These are phyloP conservation scores for Chlamydomonas sp. DNA, from an alignment of 139 green algal species.

Conservation along the genomic window DNA sequence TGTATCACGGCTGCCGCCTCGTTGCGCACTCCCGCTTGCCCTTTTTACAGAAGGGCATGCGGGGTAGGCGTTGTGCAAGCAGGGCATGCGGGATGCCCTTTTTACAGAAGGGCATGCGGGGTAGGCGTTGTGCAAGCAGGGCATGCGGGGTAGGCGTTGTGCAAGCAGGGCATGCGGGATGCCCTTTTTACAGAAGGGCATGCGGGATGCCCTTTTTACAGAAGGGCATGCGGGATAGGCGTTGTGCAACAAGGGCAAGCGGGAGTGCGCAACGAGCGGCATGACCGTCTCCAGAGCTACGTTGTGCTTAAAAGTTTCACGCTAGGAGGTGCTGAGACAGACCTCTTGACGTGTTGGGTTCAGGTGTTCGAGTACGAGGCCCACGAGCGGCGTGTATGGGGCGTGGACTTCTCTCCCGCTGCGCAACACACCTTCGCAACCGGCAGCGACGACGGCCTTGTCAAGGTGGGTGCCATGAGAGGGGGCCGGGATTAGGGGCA, in stretches of 20 bases:
- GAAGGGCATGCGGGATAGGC: neutral
- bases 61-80: neutral
- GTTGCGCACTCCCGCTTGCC: too few relatives aligned
- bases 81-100: too few relatives aligned
- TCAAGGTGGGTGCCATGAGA: slow-evolving; percentile 68
- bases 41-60: neutral
- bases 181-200: too few relatives aligned
- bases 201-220: too few relatives aligned
- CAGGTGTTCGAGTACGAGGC: slow-evolving; percentile 71
- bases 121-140: too few relatives aligned
- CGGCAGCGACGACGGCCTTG: slow-evolving; percentile 90
- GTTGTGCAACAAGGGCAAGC: too few relatives aligned
- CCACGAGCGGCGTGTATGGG: slow-evolving; percentile 90
- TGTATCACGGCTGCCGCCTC: too few relatives aligned
- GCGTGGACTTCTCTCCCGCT: slow-evolving; percentile 77
- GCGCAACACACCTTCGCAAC: slow-evolving; percentile 62
- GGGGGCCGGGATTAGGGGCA: too few relatives aligned
- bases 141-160: too few relatives aligned
- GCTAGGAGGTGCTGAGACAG: neutral
- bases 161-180: neutral
- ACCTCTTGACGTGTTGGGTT: neutral
- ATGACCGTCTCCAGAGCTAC: too few relatives aligned
- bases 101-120: neutral
- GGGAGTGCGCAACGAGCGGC: too few relatives aligned
- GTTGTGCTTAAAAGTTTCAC: neutral